phyloP scores from a whole-genome alignment of 2,329 filamentous ascomycete species.

The Penicillium frequentans region DNA sequence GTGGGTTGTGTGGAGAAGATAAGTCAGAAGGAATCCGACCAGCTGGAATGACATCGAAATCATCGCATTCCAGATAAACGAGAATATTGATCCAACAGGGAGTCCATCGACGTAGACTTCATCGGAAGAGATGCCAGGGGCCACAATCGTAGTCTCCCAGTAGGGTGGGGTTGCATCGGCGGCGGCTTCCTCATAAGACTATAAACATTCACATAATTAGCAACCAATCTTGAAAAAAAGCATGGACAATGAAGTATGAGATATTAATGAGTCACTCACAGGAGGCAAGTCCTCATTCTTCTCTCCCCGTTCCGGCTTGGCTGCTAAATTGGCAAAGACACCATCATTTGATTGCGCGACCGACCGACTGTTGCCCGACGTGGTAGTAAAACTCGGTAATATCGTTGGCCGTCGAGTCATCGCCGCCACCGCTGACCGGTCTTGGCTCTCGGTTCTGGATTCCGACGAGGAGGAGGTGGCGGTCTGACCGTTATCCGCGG shows the following conservation, averaged over 20 bases:
- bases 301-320: slow-evolving; percentile 79
- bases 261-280: slow-evolving; percentile 56
- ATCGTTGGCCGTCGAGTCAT: slow-evolving; percentile 54
- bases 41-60: slow-evolving; percentile 97
- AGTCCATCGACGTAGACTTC: slow-evolving; percentile 97
- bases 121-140: slow-evolving; percentile 85
- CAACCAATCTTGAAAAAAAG: not conserved
- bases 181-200: slow-evolving; percentile 98
- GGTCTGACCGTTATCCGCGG: slow-evolving; percentile 31
- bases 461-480: slow-evolving; percentile 29
- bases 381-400: slow-evolving; percentile 51
- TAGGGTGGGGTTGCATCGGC: slow-evolving; percentile 95
- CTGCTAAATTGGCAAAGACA: slow-evolving; percentile 92
- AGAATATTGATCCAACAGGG: slow-evolving; percentile 83
- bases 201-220: slow-evolving; percentile 13
- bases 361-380: slow-evolving; percentile 50
- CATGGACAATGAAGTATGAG: not conserved
- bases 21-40: slow-evolving; percentile 95
- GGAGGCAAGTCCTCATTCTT: slow-evolving; percentile 90
- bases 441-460: slow-evolving; percentile 16
- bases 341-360: slow-evolving; percentile 82
- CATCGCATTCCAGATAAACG: slow-evolving; percentile 77
- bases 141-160: slow-evolving; percentile 98
- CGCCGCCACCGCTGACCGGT: slow-evolving; percentile 16
- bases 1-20: slow-evolving; percentile 95